Evolutionary conservation across 139 green algal species (phyloP), one percentile per base, ranked within the genome.

Genomic region (Pseudopediastrum boryanum): DNA sequence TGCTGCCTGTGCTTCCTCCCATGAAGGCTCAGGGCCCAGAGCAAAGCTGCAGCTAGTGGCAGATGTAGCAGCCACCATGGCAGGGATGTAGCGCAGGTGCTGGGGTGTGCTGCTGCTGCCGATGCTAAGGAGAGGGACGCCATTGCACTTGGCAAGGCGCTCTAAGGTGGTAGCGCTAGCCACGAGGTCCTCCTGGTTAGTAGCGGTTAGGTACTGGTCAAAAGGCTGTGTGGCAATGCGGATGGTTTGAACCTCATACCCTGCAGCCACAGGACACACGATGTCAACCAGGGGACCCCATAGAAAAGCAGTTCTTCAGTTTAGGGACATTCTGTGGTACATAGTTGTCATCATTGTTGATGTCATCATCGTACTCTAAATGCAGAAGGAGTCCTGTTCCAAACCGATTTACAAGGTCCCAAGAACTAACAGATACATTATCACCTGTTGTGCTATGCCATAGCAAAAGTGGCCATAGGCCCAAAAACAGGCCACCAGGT

Each of bases 191-290:
- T 43, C n/a, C 16, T 36, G 2, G 38, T 0, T 50, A 2, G 48
- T 2, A 19, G 43, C 56, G 23, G 44, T 41, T 33, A 78, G 36
- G 61, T 56, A 71, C 1, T 39, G 38, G n/a, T 44, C 36, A 16
- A 90, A 65, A 9, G 71, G 50, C 16, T 78, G 44, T 0, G 84
- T 90, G 10, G 77, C 76, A 2, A 90, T 71, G n/a, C 85, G 76
- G 2, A 64, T 67, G 3, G 85, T 90, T 39, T 90, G 85, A 29
- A 90, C 84, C 41, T 90, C 85, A 61, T 84, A 79, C 51, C 83
- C 85, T 88, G 71, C 29, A 80, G 0, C n/a, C n/a, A n/a, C n/a
- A n/a, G 36, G 4, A 51, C 48, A 58, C 48, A 58, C 19, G 48
- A 21, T n/a, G 21, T 21, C 48, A 21, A 58, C 19, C 19, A 21